Conservation (phyloP, 2,329 filamentous ascomycete species). For the Ophiostoma triangulosporum region DNA sequence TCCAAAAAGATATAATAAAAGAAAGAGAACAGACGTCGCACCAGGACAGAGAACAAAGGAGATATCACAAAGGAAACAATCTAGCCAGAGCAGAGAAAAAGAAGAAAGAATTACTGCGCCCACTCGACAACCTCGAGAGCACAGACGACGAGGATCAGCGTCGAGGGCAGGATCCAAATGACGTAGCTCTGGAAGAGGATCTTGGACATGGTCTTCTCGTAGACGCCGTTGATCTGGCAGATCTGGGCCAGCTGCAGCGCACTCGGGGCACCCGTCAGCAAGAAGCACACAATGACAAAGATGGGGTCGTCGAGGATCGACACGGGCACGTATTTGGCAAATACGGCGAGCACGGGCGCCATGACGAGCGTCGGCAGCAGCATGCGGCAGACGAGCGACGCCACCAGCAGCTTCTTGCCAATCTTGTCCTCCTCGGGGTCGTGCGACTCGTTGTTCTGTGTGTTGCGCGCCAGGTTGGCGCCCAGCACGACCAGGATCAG, state of each 20-base stretch:
- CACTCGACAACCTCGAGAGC: slow-evolving; percentile 89
- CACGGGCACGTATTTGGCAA: slow-evolving; percentile 81
- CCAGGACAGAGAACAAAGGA: not conserved
- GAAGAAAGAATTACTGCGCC: slow-evolving; percentile 34
- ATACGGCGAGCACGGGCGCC: slow-evolving; percentile 74
- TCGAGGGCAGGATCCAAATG: slow-evolving; percentile 91
- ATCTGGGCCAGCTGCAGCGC: slow-evolving; percentile 94
- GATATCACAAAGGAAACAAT: not conserved
- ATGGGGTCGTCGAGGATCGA: slow-evolving; percentile 96
- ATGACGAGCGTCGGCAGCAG: slow-evolving; percentile 81
- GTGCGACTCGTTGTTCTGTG: slow-evolving; percentile 51
- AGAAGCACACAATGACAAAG: slow-evolving; percentile 94
- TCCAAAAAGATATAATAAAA: not conserved
- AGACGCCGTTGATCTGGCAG: slow-evolving; percentile 95
- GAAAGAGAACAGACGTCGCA: not conserved
- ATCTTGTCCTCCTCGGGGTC: slow-evolving; percentile 58
- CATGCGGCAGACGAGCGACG: slow-evolving; percentile 81
- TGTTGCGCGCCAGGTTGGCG: slow-evolving; percentile 87
- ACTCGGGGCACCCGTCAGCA: slow-evolving; percentile 85
- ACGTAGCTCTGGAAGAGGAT: slow-evolving; percentile 95
- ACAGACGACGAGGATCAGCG: slow-evolving; percentile 76
- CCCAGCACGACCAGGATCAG: slow-evolving; percentile 91
- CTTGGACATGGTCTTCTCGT: slow-evolving; percentile 85
- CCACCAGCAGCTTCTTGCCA: slow-evolving; percentile 67
- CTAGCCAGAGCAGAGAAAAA: not conserved